These are phyloP conservation scores for Coemansia sp. DNA, from an alignment of 192 early-diverging fungal genomes.

Conservation along the genomic window DNA sequence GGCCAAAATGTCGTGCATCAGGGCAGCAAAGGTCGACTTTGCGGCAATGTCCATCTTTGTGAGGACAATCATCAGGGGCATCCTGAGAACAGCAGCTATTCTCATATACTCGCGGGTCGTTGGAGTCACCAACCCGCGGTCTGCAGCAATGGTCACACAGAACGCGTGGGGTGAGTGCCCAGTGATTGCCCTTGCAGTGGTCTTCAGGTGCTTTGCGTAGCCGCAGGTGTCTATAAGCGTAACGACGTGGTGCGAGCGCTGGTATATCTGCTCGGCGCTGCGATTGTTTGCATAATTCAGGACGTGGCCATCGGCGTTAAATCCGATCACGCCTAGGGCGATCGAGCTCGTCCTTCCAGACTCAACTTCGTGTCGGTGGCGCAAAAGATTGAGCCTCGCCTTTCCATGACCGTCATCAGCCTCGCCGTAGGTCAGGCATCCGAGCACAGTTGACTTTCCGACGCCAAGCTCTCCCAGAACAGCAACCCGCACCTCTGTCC, in stretches of 20 bases:
- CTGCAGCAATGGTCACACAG: slow-evolving; percentile 78
- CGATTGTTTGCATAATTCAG: slow-evolving; percentile 78
- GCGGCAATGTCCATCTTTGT: slow-evolving; percentile 81
- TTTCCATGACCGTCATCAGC: slow-evolving; percentile 85
- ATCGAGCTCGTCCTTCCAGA: slow-evolving; percentile 90
- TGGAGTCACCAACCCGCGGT: slow-evolving; percentile 59
- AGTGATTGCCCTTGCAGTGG: slow-evolving; percentile 89
- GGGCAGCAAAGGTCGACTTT: slow-evolving; percentile 52
- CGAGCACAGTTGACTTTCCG: slow-evolving; percentile 84
- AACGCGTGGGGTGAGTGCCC: slow-evolving; percentile 85
- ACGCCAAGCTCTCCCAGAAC: slow-evolving; percentile 79
- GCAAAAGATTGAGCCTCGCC: slow-evolving; percentile 76
- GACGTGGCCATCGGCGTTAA: slow-evolving; percentile 64
- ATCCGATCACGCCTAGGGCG: slow-evolving; percentile 83
- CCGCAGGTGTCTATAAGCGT: slow-evolving; percentile 90
- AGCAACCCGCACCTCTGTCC: slow-evolving; percentile 78
- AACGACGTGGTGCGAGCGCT: slow-evolving; percentile 70
- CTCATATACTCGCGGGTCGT: slow-evolving; percentile 80
- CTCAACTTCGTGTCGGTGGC: slow-evolving; percentile 91
- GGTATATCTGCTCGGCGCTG: slow-evolving; percentile 78
- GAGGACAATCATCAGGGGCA: slow-evolving; percentile 81
- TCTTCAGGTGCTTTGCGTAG: slow-evolving; percentile 83
- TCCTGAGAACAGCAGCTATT: slow-evolving; percentile 71
- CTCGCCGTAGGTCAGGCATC: slow-evolving; percentile 76
- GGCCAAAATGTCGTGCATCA: slow-evolving; percentile 55